A percentile compares a stretch with the other conserved stretches of the same genome.
Evolutionary conservation across 1,284 basidiomycete genomes (phyloP).

Genomic region (Chalciporus sp.): DNA sequence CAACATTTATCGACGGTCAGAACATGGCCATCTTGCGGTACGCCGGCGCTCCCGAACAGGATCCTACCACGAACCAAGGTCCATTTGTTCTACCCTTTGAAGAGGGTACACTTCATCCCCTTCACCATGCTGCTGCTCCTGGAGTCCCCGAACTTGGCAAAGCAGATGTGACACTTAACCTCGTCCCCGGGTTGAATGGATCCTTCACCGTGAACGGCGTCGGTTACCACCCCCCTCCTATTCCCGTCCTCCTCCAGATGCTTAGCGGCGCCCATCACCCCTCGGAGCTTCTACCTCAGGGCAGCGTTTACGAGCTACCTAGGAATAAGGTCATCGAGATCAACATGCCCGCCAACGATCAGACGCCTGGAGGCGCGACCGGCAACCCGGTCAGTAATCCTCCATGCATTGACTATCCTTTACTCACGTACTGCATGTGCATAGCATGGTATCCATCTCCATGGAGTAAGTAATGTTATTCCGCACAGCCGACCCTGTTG

Average conservation of each 20-base stretch:
- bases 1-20: conserved; percentile 32
- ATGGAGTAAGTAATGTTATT: conserved; percentile 29
- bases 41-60: conserved; percentile 36
- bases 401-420: background rate
- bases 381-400: conserved; percentile 39
- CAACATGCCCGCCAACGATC: conserved; percentile 35
- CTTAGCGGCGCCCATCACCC: conserved; percentile 48
- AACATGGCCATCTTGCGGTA: conserved; percentile 52
- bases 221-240: conserved; percentile 40
- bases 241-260: conserved; percentile 54
- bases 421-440: background rate
- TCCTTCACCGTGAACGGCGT: conserved; percentile 40
- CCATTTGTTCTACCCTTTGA: conserved; percentile 25
- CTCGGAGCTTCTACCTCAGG: conserved; percentile 46
- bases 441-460: conserved; percentile 39
- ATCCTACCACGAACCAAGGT: conserved; percentile 34
- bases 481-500: background rate
- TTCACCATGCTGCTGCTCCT: conserved; percentile 30
- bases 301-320: conserved; percentile 48
- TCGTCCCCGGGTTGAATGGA: conserved; percentile 26
- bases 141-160: conserved; percentile 36
- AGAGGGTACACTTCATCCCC: conserved; percentile 36
- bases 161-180: conserved; percentile 38
- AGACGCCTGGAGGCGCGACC: conserved; percentile 28
- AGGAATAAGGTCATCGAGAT: conserved; percentile 50